Evolutionary conservation across 306 rosid genomes (phyloP), one percentile per base, ranked within the genome.

Genomic region (Mimosa bimucronata): DNA sequence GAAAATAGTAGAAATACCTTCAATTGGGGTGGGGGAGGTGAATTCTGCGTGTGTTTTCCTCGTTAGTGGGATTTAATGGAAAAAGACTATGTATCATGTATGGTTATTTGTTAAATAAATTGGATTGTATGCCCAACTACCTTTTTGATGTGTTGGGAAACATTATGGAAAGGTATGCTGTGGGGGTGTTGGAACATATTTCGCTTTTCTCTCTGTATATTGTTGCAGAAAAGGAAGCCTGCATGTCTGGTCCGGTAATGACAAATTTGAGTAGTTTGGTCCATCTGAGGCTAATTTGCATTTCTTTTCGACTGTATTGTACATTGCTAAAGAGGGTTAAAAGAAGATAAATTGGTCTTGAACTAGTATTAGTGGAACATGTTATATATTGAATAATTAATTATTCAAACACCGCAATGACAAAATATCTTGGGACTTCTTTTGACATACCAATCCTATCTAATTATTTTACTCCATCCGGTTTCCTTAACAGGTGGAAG

Each of bases 401-500:
- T 66, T 42, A 40, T 79, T 81, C 40, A 12, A 79, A 5, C 50
- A 14, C 71, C 78, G 8, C 26, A 40, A 57, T 28, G 25, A 46
- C 13, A 13, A 46, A 30, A 50, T 28, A 10, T 50, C 77, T 46
- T 73, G n/a, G 61, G 50, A 64, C n/a, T 28, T 40, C 46, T 38
- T 41, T 72, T 71, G 64, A 79, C 23, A 41, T 74, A 37, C 18
- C 48, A 15, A 58, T 77, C 71, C 38, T 50, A 45, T 77, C 74
- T 71, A 53, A 44, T 64, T 69, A 25, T 52, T 30, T 62, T n/a
- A 5, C 23, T 44, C 31, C 50, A 37, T 55, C 26, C 29, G 21
- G 25, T 38, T 34, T 55, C 34, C 50, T 53, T 29, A 15, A 29
- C 88, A 95, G 98, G 98, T 92, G 31, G 98, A 95, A 69, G 98